Conservation (phyloP, 257 asterid genomes). For the Solanum ossicruentum region DNA sequence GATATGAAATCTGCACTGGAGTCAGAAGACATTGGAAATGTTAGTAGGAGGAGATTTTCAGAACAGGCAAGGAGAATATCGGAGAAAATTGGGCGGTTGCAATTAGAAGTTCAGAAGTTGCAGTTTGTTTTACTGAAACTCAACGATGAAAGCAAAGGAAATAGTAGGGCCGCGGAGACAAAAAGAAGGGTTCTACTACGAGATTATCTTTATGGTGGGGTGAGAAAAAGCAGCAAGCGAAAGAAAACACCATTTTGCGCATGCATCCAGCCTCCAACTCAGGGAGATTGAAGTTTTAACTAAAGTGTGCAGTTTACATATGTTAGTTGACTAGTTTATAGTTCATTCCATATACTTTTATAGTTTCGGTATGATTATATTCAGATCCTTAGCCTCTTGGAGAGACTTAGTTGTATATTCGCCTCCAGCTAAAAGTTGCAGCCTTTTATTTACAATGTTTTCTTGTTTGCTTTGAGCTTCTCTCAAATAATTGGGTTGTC, state of each 20-base stretch:
- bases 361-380: background rate
- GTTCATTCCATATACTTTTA: background rate
- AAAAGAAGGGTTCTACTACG: slow-evolving; percentile 28
- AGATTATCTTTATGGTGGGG: slow-evolving; percentile 38
- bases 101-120: slow-evolving; percentile 43
- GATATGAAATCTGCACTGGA: slow-evolving; percentile 50
- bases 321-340: slow-evolving; percentile 4
- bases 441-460: background rate
- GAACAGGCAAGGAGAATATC: slow-evolving; percentile 40
- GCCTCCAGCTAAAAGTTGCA: background rate
- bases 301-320: background rate
- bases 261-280: slow-evolving; percentile 30
- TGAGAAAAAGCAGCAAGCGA: slow-evolving; percentile 9
- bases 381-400: background rate
- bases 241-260: slow-evolving; percentile 32
- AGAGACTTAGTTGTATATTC: slow-evolving; percentile 9
- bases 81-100: slow-evolving; percentile 40
- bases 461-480: background rate
- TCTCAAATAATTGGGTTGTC: background rate
- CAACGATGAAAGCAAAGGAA: slow-evolving; percentile 22
- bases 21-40: slow-evolving; percentile 41
- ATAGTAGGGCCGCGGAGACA: slow-evolving; percentile 12
- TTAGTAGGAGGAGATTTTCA: slow-evolving; percentile 43
- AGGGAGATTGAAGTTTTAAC: slow-evolving; percentile 14
- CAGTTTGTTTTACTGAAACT: slow-evolving; percentile 38